Conservation (phyloP, 371 early-diverging fungal genomes). For the Cokeromyces recurvatus region DNA sequence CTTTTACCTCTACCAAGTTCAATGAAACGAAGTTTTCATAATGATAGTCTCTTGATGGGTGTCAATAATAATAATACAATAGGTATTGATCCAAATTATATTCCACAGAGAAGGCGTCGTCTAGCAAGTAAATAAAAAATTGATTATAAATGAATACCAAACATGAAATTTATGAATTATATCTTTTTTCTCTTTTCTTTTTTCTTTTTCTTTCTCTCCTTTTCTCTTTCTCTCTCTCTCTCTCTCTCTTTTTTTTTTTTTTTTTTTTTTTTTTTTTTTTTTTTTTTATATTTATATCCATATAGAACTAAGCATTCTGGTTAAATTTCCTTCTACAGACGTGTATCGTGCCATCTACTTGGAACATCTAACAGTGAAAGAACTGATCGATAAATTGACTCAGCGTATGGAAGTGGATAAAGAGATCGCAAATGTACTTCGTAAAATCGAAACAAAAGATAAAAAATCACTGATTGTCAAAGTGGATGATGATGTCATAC, state of each 20-base stretch:
- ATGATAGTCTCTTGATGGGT: neutral
- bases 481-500: conserved; percentile 50
- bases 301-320: conserved; percentile 43
- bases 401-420: conserved; percentile 37
- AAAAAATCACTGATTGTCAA: conserved; percentile 33
- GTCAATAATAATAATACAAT: neutral
- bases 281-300: no score
- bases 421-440: conserved; percentile 9
- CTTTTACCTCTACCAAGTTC: conserved; percentile 2
- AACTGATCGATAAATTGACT: conserved; percentile 32
- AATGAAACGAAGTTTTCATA: conserved; percentile 2
- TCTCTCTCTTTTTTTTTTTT: no score
- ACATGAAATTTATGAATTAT: no score
- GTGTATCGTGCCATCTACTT: conserved; percentile 48
- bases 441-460: conserved; percentile 15
- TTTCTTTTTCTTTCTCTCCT: no score
- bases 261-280: no score
- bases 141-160: no score
- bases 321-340: conserved; percentile 35
- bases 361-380: conserved; percentile 43
- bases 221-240: no score
- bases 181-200: no score
- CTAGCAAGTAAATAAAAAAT: conserved; percentile 31
- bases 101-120: conserved; percentile 25
- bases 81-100: conserved; percentile 34